These are phyloP conservation scores for Flaveria linearis DNA, from an alignment of 129 eudicot species.

Conservation along the genomic window DNA sequence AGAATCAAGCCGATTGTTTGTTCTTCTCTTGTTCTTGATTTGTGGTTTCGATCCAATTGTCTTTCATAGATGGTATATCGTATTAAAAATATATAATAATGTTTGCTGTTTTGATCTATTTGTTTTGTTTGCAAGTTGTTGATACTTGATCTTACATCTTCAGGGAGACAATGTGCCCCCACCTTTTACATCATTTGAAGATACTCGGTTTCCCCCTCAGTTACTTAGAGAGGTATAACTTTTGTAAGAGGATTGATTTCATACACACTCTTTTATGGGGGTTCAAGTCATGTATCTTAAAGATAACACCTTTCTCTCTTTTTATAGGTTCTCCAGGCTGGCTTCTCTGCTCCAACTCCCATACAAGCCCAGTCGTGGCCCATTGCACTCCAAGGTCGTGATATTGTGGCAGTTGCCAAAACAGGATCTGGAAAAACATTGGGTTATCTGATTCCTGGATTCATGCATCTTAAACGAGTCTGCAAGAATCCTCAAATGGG, in stretches of 20 bases:
- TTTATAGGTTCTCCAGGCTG: conserved; percentile 73
- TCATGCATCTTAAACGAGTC: conserved; percentile 64
- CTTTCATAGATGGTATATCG: conserved; percentile 6
- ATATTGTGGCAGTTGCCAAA: conserved; percentile 92
- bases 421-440: conserved; percentile 97
- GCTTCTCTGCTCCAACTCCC: conserved; percentile 91
- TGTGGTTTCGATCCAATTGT: no score
- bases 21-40: no score
- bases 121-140: conserved; percentile 21
- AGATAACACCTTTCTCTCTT: conserved; percentile 35
- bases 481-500: conserved; percentile 71
- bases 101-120: background rate
- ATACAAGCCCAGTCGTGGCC: conserved; percentile 99
- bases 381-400: conserved; percentile 83
- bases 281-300: conserved; percentile 41
- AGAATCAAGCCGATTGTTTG: no score
- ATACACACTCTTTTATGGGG: conserved; percentile 57
- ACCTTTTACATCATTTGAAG: conserved; percentile 79
- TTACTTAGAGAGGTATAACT: conserved; percentile 75
- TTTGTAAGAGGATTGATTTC: conserved; percentile 44
- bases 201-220: conserved; percentile 82
- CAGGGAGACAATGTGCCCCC: conserved; percentile 79
- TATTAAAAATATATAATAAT: background rate
- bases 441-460: conserved; percentile 91
- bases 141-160: conserved; percentile 28